A percentile compares a stretch with the other conserved stretches of the same genome.
Evolutionary conservation across 108 stramenopile genomes (phyloP).

Genomic region (Bacterosira constricta): DNA sequence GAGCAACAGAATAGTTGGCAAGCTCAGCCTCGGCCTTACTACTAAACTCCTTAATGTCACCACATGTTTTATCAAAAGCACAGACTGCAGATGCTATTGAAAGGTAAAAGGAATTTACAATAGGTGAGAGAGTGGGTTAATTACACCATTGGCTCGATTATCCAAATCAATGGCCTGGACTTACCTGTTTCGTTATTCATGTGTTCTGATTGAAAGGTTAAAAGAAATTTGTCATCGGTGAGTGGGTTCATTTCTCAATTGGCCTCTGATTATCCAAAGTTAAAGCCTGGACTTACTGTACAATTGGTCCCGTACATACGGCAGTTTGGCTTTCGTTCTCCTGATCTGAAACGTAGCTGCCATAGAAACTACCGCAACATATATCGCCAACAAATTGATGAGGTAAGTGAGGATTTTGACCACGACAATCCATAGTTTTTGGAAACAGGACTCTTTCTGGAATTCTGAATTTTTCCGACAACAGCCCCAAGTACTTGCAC

Average conservation of each 20-base stretch:
- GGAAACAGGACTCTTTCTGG: neutral
- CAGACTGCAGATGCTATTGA: too few relatives aligned
- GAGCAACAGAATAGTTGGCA: conserved; percentile 1
- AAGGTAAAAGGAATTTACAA: too few relatives aligned
- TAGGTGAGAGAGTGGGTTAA: too few relatives aligned
- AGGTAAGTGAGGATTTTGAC: neutral
- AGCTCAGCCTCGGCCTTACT: neutral
- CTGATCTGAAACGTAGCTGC: conserved; percentile 4
- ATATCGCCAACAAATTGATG: conserved; percentile 7
- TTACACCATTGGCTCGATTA: too few relatives aligned
- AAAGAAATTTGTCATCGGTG: neutral
- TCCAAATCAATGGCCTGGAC: too few relatives aligned
- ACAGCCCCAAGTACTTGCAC: neutral
- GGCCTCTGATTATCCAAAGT: neutral
- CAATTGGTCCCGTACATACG: neutral
- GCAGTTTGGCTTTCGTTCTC: conserved; percentile 5
- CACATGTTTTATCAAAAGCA: conserved; percentile 7
- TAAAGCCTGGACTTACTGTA: neutral
- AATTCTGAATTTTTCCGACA: neutral
- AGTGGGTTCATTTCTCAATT: too few relatives aligned
- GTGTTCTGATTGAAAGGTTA: neutral
- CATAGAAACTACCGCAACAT: neutral
- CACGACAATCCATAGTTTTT: neutral
- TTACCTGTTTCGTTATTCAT: neutral
- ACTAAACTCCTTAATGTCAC: conserved; percentile 5